Conservation (phyloP, 2,329 filamentous ascomycete species). For the Ophiostoma australiae region DNA sequence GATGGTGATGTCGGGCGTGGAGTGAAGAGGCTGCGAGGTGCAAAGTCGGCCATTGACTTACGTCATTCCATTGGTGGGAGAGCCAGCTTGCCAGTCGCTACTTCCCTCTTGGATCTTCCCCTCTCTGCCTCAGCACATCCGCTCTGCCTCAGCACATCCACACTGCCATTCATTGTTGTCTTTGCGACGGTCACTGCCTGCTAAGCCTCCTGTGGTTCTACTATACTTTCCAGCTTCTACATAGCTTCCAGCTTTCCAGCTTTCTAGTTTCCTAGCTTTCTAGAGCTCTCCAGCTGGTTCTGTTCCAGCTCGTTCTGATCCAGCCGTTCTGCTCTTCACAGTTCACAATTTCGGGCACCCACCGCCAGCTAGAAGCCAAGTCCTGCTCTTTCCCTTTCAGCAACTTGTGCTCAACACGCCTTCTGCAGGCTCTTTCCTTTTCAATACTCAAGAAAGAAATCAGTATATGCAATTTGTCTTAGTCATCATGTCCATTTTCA, state of each 20-base stretch:
- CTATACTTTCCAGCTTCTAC: background rate
- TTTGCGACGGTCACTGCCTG: background rate
- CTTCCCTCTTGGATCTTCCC: background rate
- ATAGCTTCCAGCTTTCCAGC: background rate
- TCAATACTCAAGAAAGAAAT: background rate
- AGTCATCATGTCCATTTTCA: background rate
- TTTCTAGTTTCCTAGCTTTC: background rate
- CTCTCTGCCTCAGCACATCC: background rate
- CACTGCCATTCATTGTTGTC: background rate
- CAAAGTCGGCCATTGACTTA: background rate
- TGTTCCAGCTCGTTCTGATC: background rate
- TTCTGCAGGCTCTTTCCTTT: background rate
- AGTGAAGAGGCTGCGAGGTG: background rate
- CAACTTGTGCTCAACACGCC: background rate
- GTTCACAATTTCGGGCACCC: too few species aligned
- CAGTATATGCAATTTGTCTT: background rate
- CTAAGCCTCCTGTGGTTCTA: background rate
- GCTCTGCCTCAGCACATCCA: background rate
- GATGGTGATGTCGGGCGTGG: background rate
- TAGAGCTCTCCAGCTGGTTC: background rate
- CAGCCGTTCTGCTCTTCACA: too few species aligned
- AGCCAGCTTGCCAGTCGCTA: background rate
- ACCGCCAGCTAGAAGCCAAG: too few species aligned
- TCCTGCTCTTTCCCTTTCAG: too few species aligned
- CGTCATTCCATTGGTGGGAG: background rate